A percentile compares a stretch with the other conserved stretches of the same genome.
phyloP scores from a whole-genome alignment of 2,329 filamentous ascomycete species.

The Alternaria triticina region DNA sequence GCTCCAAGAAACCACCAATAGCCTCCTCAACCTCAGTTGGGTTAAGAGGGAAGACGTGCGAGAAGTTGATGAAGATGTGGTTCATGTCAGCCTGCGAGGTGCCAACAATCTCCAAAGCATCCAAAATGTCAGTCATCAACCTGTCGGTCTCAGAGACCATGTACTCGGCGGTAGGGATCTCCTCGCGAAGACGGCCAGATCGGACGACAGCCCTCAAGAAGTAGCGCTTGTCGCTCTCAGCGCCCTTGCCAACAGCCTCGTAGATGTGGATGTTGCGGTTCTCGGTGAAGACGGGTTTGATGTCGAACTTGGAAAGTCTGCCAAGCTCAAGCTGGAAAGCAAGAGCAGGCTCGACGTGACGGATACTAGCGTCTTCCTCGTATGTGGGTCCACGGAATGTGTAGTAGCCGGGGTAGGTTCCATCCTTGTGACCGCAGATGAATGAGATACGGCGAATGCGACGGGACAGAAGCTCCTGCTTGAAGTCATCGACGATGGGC shows the following conservation, averaged over 20 bases:
- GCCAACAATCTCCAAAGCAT: slow-evolving; percentile 96
- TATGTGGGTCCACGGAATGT: slow-evolving; percentile 95
- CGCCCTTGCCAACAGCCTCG: slow-evolving; percentile 91
- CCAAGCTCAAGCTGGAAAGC: slow-evolving; percentile 98
- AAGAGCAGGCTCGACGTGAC: slow-evolving; percentile 93
- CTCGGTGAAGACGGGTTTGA: slow-evolving; percentile 97
- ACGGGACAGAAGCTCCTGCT: slow-evolving; percentile 80
- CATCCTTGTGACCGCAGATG: slow-evolving; percentile 93
- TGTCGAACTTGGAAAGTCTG: slow-evolving; percentile 94
- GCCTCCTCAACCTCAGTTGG: slow-evolving; percentile 91
- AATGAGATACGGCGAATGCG: slow-evolving; percentile 91
- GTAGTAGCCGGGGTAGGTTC: slow-evolving; percentile 95
- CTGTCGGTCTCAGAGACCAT: slow-evolving; percentile 96
- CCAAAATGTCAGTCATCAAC: slow-evolving; percentile 95
- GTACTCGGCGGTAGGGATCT: slow-evolving; percentile 98
- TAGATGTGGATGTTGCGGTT: slow-evolving; percentile 99
- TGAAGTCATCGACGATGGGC: slow-evolving; percentile 78
- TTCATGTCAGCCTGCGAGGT: slow-evolving; percentile 99
- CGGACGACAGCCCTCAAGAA: slow-evolving; percentile 96
- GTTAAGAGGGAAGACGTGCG: slow-evolving; percentile 90
- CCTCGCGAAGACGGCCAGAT: slow-evolving; percentile 90
- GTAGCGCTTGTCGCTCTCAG: slow-evolving; percentile 97
- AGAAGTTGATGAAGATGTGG: slow-evolving; percentile 99
- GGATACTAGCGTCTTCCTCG: slow-evolving; percentile 91
- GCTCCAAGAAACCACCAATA: slow-evolving; percentile 92